Evolutionary conservation across 1,284 basidiomycete genomes (phyloP).

Genomic region (Apiotrichum sp.): DNA sequence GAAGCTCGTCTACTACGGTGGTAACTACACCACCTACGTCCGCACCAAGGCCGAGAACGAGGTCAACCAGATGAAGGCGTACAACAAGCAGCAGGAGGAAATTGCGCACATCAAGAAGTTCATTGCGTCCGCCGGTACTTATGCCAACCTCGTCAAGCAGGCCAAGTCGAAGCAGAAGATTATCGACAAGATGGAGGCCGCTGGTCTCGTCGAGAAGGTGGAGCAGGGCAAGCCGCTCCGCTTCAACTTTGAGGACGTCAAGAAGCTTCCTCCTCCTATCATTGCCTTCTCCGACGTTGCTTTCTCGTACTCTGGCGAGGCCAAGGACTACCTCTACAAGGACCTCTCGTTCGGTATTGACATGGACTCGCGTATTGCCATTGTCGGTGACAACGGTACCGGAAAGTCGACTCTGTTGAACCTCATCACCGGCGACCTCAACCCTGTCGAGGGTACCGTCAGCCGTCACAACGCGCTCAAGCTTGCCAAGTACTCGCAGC

Average conservation of each 20-base stretch:
- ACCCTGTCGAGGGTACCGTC: constrained; percentile 76
- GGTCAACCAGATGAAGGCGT: constrained; percentile 98
- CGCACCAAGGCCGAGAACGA: constrained; percentile 96
- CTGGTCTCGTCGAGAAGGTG: constrained; percentile 88
- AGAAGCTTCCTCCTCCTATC: constrained; percentile 91
- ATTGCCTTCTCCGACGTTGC: constrained; percentile 93
- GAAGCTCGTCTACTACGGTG: constrained; percentile 78
- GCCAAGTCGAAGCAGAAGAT: constrained; percentile 99
- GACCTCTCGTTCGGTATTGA: constrained; percentile 91
- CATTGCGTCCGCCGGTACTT: constrained; percentile 97
- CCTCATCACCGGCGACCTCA: constrained; percentile 79
- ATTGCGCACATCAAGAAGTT: constrained; percentile 96
- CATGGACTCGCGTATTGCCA: constrained; percentile 62
- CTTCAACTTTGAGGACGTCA: constrained; percentile 95
- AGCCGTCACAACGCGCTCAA: constrained; percentile 86
- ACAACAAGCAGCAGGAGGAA: constrained; percentile 96
- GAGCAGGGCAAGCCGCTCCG: constrained; percentile 65
- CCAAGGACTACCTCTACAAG: constrained; percentile 80
- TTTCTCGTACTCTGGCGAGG: constrained; percentile 87
- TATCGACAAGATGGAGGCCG: constrained; percentile 99
- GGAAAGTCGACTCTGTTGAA: constrained; percentile 97
- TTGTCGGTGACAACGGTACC: constrained; percentile 96
- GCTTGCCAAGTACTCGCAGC: constrained; percentile 96
- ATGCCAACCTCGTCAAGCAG: constrained; percentile 96
- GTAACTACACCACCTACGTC: constrained; percentile 96